A percentile compares a stretch with the other conserved stretches of the same genome.
Evolutionary conservation across 768 basidiomycete species (phyloP).

Genomic region (Jaapia argillacea): DNA sequence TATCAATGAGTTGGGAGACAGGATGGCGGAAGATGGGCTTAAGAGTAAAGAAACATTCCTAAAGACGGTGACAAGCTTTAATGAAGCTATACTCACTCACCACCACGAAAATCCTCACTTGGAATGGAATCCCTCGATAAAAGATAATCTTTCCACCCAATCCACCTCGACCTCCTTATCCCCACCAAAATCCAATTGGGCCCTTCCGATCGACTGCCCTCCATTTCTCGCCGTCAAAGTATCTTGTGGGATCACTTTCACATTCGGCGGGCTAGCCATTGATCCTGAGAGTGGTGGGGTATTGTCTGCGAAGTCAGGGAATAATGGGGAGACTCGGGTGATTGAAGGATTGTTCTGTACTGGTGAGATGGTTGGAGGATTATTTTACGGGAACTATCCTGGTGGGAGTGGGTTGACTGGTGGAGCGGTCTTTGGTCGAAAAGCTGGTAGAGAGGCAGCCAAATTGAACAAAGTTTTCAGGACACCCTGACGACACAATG

Average conservation of each 20-base stretch:
- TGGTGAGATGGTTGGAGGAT: constrained; percentile 59
- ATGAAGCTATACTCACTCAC: constrained; percentile 33
- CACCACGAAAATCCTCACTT: constrained; percentile 21
- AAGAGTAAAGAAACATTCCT: constrained; percentile 30
- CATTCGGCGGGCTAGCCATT: constrained; percentile 58
- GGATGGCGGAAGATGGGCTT: constrained; percentile 35
- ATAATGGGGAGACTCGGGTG: constrained; percentile 18
- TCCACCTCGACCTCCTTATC: constrained; percentile 23
- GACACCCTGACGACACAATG: not conserved
- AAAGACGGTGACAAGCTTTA: constrained; percentile 39
- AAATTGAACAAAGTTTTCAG: constrained; percentile 2
- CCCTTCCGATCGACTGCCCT: constrained; percentile 36
- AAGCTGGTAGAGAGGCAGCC: constrained; percentile 40
- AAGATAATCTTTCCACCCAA: constrained; percentile 51
- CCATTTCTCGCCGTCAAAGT: constrained; percentile 63
- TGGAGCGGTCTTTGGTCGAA: constrained; percentile 55
- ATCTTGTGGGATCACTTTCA: constrained; percentile 63
- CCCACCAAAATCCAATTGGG: constrained; percentile 62
- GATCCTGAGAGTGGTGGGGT: constrained; percentile 45
- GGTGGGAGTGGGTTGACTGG: constrained; percentile 59
- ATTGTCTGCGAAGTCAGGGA: constrained; percentile 25
- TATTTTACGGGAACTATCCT: constrained; percentile 61
- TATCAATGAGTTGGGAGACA: constrained; percentile 39
- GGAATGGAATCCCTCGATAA: constrained; percentile 53
- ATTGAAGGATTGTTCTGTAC: constrained; percentile 54